Conservation (phyloP, 768 basidiomycete species). For the Symmetrospora coprosmae region DNA sequence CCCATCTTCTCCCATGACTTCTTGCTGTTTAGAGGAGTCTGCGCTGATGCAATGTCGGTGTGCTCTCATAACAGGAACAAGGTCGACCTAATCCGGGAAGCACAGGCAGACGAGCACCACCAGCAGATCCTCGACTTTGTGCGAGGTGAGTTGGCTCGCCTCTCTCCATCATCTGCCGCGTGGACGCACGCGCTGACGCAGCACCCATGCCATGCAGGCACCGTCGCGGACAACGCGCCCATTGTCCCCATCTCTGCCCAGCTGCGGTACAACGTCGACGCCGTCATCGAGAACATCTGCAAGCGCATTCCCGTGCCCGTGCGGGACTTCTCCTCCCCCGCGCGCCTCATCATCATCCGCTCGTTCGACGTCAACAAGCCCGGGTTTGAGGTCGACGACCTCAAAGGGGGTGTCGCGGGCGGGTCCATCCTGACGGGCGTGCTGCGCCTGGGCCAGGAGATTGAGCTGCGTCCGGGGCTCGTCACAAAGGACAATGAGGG, state of each 20-base stretch:
- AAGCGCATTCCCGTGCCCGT: constrained; percentile 87
- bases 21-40: not conserved
- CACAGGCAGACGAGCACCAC: constrained; percentile 84
- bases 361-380: constrained; percentile 99
- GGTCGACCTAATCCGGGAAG: constrained; percentile 92
- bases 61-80: constrained; percentile 48
- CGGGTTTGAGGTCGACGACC: constrained; percentile 86
- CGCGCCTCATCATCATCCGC: constrained; percentile 92
- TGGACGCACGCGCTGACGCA: not conserved
- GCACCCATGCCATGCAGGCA: constrained; percentile 48
- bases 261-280: constrained; percentile 97
- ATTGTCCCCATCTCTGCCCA: constrained; percentile 99
- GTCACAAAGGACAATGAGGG: constrained; percentile 88
- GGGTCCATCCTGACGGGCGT: constrained; percentile 89
- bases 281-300: constrained; percentile 96
- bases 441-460: constrained; percentile 74
- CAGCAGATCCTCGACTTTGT: constrained; percentile 92
- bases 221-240: constrained; percentile 89
- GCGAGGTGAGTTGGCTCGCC: constrained; percentile 49
- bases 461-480: constrained; percentile 93
- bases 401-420: constrained; percentile 96
- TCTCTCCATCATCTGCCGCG: constrained; percentile 24
- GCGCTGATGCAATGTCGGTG: not conserved
- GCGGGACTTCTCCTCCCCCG: constrained; percentile 81
- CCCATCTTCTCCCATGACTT: not conserved